Percentiles rank a stretch among this genome's conserved stretches.
phyloP scores from a whole-genome alignment of 2,329 filamentous ascomycete genomes.

The Neofusicoccum sp. region DNA sequence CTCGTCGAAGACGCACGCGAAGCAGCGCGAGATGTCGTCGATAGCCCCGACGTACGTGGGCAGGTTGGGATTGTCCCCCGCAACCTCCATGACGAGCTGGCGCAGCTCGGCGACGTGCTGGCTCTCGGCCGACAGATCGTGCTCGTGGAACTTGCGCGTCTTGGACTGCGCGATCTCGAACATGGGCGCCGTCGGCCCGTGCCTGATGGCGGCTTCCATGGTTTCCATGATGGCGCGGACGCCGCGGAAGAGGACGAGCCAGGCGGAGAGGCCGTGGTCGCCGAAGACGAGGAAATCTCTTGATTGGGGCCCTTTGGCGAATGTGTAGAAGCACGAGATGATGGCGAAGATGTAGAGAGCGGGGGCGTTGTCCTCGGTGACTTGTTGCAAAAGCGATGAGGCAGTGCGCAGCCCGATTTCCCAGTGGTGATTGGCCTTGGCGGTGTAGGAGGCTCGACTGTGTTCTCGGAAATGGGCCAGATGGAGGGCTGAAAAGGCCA shows the following conservation, averaged over 20 bases:
- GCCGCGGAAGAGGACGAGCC: slow-evolving; percentile 12
- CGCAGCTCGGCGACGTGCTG: not conserved
- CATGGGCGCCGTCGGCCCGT: not conserved
- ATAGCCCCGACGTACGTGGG: slow-evolving; percentile 4
- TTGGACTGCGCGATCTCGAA: not conserved
- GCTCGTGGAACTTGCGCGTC: not conserved
- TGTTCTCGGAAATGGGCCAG: slow-evolving; percentile 25
- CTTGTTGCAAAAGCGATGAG: not conserved
- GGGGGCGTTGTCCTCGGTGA: not conserved
- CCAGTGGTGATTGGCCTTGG: slow-evolving; percentile 6
- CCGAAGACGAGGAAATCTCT: slow-evolving; percentile 18
- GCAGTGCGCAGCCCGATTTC: not conserved
- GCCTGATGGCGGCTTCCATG: not conserved
- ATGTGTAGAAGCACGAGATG: slow-evolving; percentile 9
- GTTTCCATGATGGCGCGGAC: slow-evolving; percentile 14
- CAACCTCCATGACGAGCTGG: not conserved
- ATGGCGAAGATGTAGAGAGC: slow-evolving; percentile 16
- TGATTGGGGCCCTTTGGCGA: slow-evolving; percentile 6
- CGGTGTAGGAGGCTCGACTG: not conserved
- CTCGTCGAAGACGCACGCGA: not conserved
- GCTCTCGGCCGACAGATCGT: not conserved
- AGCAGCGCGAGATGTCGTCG: slow-evolving; percentile 2
- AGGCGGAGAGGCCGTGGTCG: slow-evolving; percentile 13
- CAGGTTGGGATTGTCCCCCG: not conserved
- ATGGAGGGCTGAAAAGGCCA: slow-evolving; percentile 50